Evolutionary conservation across 495 filamentous ascomycete genomes (phyloP).

Genomic region (Hypomontagnella monticulosa): DNA sequence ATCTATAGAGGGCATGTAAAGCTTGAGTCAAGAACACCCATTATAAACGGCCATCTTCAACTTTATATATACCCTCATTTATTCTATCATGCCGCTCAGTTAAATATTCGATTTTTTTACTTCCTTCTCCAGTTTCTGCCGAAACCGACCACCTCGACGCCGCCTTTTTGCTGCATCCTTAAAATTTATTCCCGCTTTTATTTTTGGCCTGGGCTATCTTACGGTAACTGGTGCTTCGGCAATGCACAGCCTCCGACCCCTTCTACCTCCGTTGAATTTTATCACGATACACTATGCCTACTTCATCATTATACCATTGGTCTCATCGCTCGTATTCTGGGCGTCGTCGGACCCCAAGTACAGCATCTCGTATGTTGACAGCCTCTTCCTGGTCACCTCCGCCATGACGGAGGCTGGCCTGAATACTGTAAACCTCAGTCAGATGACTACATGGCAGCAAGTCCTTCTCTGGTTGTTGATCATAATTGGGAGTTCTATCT

Average conservation of each 20-base stretch:
- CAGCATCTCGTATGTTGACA: conserved; percentile 76
- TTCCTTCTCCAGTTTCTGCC: neutral
- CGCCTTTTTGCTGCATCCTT: neutral
- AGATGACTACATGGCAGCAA: conserved; percentile 83
- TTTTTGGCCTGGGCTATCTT: conserved; percentile 6
- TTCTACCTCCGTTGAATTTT: conserved; percentile 73
- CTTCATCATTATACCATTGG: conserved; percentile 72
- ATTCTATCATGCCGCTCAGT: conserved; percentile 22
- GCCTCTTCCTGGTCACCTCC: conserved; percentile 77
- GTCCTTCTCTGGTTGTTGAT: conserved; percentile 76
- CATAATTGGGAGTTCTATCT: conserved; percentile 75
- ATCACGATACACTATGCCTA: conserved; percentile 78
- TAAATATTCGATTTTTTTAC: neutral
- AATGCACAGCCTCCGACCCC: conserved; percentile 37
- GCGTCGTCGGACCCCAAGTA: conserved; percentile 65
- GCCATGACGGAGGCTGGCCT: conserved; percentile 85
- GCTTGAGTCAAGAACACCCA: too few species aligned
- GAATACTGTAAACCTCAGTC: conserved; percentile 72
- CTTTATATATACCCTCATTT: too few species aligned
- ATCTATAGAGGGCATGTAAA: too few species aligned
- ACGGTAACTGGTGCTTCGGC: conserved; percentile 21
- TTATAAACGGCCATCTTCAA: too few species aligned
- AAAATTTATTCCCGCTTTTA: conserved; percentile 26
- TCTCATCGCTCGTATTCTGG: conserved; percentile 78
- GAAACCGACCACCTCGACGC: neutral